A percentile compares a stretch with the other conserved stretches of the same genome.
These are phyloP conservation scores for Atkinsonella texensis DNA, from an alignment of 2,329 filamentous ascomycete genomes.

Conservation along the genomic window DNA sequence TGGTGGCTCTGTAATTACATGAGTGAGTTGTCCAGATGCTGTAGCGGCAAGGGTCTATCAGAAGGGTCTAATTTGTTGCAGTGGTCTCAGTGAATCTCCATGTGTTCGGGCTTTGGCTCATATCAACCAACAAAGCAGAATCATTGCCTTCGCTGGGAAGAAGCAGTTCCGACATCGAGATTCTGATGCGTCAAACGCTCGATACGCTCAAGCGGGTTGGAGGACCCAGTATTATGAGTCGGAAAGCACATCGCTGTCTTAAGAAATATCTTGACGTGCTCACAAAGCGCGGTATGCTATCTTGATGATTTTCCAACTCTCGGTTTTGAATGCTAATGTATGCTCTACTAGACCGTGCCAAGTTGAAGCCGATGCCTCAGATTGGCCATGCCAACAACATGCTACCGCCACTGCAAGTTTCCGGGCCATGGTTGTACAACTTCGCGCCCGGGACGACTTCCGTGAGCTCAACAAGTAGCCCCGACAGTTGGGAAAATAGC, in stretches of 20 bases:
- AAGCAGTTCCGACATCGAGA: constrained; percentile 8
- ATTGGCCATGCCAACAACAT: background rate
- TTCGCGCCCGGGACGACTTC: background rate
- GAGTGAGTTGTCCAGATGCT: constrained; percentile 9
- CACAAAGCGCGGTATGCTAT: constrained; percentile 7
- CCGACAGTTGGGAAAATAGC: background rate
- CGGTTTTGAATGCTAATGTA: background rate
- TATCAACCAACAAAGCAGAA: constrained; percentile 7
- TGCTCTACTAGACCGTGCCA: background rate
- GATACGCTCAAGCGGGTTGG: constrained; percentile 11
- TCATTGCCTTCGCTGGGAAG: constrained; percentile 6
- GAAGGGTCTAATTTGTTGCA: constrained; percentile 2
- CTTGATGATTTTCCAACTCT: background rate
- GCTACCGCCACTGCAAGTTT: background rate
- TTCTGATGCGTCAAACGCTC: constrained; percentile 6
- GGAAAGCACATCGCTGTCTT: constrained; percentile 13
- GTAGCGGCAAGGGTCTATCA: constrained; percentile 7
- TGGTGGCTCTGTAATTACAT: constrained; percentile 23
- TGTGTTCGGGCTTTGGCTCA: constrained; percentile 16
- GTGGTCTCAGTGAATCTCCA: constrained; percentile 17
- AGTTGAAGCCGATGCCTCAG: background rate
- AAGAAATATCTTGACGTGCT: constrained; percentile 10
- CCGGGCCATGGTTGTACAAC: background rate
- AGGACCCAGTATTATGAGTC: constrained; percentile 12
- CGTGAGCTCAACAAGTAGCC: background rate